Percentiles rank a stretch among this genome's conserved stretches.
Conservation (phyloP, 169 alveolate species). For the Eimeria praecox region DNA sequence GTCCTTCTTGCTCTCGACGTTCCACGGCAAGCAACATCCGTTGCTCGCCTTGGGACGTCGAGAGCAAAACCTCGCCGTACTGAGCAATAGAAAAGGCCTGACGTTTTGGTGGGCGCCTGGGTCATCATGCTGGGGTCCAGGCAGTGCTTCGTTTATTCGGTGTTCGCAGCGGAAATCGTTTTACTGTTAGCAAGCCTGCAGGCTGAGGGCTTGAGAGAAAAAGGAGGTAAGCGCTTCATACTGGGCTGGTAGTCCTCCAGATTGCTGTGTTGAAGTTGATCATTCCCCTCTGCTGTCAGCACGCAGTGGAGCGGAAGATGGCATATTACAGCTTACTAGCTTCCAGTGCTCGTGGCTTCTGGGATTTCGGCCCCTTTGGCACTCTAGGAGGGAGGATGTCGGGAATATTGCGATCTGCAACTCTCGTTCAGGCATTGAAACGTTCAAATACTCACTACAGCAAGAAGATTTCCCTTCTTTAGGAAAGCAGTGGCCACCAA, state of each 20-base stretch:
- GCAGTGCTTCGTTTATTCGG: background rate
- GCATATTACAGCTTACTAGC: background rate
- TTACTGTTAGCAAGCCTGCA: background rate
- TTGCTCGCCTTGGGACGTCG: background rate
- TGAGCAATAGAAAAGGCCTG: background rate
- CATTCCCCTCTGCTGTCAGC: background rate
- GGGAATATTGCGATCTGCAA: background rate
- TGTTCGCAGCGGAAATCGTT: background rate
- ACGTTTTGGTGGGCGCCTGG: background rate
- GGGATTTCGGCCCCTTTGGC: background rate
- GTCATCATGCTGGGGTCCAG: conserved; percentile 22
- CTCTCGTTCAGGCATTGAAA: background rate
- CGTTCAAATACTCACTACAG: background rate
- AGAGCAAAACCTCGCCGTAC: background rate
- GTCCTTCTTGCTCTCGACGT: too few relatives aligned
- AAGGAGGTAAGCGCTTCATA: background rate
- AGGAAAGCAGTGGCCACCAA: background rate
- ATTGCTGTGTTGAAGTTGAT: background rate
- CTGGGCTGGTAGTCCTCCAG: background rate
- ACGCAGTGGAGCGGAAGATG: background rate
- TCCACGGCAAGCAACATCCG: background rate
- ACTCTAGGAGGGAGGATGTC: background rate
- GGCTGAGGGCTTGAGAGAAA: background rate
- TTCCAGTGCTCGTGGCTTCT: background rate
- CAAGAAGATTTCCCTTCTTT: background rate